Evolutionary conservation across 768 basidiomycete genomes (phyloP).

Genomic region (Tricholomella constricta): DNA sequence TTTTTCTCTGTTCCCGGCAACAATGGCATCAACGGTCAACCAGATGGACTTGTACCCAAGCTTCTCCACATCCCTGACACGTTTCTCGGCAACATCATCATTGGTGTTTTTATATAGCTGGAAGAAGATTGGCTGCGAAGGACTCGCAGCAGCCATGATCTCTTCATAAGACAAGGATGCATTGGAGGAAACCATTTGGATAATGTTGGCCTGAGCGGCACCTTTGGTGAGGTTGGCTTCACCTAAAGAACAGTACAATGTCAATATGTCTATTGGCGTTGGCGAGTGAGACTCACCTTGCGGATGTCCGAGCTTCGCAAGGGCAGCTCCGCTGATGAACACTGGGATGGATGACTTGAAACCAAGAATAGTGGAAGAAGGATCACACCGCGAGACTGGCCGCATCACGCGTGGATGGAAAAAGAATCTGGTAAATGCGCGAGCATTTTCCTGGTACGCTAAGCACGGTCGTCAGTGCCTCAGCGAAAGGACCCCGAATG

Average conservation of each 20-base stretch:
- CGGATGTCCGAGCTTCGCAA: conserved; percentile 87
- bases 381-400: conserved; percentile 61
- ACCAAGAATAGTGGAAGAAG: conserved; percentile 75
- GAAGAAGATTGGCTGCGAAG: conserved; percentile 71
- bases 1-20: conserved; percentile 76
- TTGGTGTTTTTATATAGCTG: conserved; percentile 85
- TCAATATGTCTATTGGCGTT: neutral
- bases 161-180: conserved; percentile 67
- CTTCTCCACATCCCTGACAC: conserved; percentile 68
- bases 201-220: conserved; percentile 63
- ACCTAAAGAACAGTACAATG: conserved; percentile 39
- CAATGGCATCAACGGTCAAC: conserved; percentile 89
- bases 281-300: conserved; percentile 38
- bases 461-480: conserved; percentile 16
- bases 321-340: conserved; percentile 81
- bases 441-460: conserved; percentile 71
- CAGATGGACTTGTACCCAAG: conserved; percentile 88
- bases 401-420: conserved; percentile 84
- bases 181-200: conserved; percentile 86
- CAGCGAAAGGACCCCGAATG: conserved; percentile 3
- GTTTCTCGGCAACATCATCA: conserved; percentile 62
- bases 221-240: conserved; percentile 82
- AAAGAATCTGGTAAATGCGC: conserved; percentile 84
- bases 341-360: conserved; percentile 73
- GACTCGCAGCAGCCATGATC: conserved; percentile 58